A percentile compares a stretch with the other conserved stretches of the same genome.
phyloP scores from a whole-genome alignment of 768 basidiomycete genomes.

The Lactarius pseudohatsudake region DNA sequence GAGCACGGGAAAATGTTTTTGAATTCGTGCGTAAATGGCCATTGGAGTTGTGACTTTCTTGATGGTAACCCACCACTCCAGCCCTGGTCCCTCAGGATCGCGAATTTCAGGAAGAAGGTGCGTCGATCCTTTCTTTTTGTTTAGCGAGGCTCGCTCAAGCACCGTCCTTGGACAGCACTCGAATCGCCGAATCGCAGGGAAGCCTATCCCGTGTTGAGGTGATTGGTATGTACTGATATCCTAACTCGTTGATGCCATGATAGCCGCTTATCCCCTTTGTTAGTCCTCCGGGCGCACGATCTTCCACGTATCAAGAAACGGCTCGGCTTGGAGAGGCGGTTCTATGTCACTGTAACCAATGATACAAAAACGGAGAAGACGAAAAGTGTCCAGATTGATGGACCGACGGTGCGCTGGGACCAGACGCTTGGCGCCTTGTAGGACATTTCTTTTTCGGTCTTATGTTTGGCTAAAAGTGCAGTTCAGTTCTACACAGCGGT shows the following conservation, averaged over 20 bases:
- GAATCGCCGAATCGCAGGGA: background rate
- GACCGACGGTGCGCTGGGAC: background rate
- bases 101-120: background rate
- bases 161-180: background rate
- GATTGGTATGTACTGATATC: background rate
- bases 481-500: background rate
- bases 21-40: background rate
- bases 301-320: background rate
- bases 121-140: background rate
- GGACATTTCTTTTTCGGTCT: background rate
- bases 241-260: background rate
- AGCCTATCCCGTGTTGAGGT: background rate
- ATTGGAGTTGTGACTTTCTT: background rate
- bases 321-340: background rate
- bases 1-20: background rate
- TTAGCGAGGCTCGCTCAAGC: background rate
- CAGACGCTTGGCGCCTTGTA: background rate
- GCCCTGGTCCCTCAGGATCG: background rate
- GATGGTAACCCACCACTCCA: background rate
- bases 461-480: background rate
- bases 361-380: background rate
- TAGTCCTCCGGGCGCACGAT: background rate
- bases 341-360: background rate
- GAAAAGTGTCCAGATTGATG: background rate
- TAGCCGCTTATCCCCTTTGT: background rate